Evolutionary conservation across 2,329 filamentous ascomycete genomes (phyloP).

Genomic region (Xylaria sp.): DNA sequence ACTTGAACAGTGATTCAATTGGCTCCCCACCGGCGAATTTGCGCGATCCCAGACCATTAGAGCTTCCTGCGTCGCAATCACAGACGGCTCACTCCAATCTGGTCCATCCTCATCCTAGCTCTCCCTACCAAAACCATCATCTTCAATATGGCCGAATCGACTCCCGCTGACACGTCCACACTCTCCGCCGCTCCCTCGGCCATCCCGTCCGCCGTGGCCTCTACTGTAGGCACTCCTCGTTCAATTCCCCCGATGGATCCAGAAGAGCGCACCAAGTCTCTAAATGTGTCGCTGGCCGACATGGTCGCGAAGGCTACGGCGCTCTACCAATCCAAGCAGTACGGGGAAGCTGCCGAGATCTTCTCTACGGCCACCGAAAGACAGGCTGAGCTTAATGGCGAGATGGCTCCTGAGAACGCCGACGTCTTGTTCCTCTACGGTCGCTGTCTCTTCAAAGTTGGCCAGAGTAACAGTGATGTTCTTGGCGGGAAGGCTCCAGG

Average conservation of each 20-base stretch:
- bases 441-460: constrained; percentile 91
- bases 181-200: constrained; percentile 46
- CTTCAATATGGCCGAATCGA: constrained; percentile 47
- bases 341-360: constrained; percentile 83
- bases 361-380: constrained; percentile 90
- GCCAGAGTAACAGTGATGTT: constrained; percentile 93
- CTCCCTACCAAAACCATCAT: no score
- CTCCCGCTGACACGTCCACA: constrained; percentile 45
- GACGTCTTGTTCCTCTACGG: constrained; percentile 96
- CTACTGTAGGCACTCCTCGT: constrained; percentile 45
- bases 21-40: constrained; percentile 9
- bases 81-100: not conserved
- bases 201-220: constrained; percentile 45
- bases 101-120: not conserved
- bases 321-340: constrained; percentile 90
- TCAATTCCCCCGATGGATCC: constrained; percentile 50
- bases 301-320: constrained; percentile 83
- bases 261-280: constrained; percentile 60
- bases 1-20: constrained; percentile 11
- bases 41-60: not conserved
- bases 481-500: constrained; percentile 81
- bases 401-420: constrained; percentile 89
- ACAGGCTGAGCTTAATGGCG: constrained; percentile 90
- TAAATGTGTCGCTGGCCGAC: constrained; percentile 76
- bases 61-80: not conserved